A percentile compares a stretch with the other conserved stretches of the same genome.
Evolutionary conservation across 2,329 filamentous ascomycete species (phyloP).

Genomic region (Bertia moriformis): DNA sequence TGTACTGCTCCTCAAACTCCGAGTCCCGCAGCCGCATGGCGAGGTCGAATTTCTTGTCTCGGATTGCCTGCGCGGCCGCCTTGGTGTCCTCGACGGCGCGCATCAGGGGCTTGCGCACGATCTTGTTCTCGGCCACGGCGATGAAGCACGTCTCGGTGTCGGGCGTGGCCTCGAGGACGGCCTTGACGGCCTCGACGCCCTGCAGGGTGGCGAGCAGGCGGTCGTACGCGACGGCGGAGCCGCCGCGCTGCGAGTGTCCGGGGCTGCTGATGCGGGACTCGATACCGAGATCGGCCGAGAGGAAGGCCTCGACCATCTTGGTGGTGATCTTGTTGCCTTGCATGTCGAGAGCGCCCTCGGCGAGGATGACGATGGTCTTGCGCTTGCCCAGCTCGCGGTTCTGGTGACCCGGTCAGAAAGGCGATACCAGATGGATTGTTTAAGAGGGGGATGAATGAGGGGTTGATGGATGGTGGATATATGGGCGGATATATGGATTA

Average conservation of each 20-base stretch:
- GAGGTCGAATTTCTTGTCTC: conserved; percentile 68
- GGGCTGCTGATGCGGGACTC: conserved; percentile 92
- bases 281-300: conserved; percentile 64
- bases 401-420: too few species aligned
- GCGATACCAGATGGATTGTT: too few species aligned
- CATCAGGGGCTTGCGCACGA: conserved; percentile 76
- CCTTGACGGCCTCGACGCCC: conserved; percentile 84
- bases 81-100: conserved; percentile 79
- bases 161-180: conserved; percentile 76
- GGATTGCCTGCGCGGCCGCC: conserved; percentile 67
- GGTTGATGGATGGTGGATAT: conserved; percentile 4
- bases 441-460: too few species aligned
- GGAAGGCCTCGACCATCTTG: conserved; percentile 68
- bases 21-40: conserved; percentile 83
- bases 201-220: conserved; percentile 84
- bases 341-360: conserved; percentile 80
- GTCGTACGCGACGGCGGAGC: conserved; percentile 83
- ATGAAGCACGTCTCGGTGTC: conserved; percentile 88
- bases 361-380: conserved; percentile 95
- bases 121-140: conserved; percentile 95
- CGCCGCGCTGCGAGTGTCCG: conserved; percentile 90
- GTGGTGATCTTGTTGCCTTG: conserved; percentile 73
- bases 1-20: conserved; percentile 86
- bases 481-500: not conserved
- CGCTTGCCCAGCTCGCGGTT: conserved; percentile 83